Evolutionary conservation across 352 stramenopile species (phyloP).

Genomic region (Globisporangium spiculum): DNA sequence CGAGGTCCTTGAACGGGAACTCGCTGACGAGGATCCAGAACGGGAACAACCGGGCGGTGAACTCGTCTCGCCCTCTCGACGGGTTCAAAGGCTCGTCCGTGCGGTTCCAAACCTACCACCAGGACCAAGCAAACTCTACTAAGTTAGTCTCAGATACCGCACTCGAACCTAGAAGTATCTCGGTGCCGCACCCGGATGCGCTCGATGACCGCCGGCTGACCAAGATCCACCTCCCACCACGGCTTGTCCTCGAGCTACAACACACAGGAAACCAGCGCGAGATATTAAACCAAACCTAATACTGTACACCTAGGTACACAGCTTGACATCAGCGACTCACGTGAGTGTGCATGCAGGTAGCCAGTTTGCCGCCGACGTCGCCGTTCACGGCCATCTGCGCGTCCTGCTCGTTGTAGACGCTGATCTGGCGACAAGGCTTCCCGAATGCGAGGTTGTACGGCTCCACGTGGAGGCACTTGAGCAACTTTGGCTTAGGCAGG

Average conservation of each 20-base stretch:
- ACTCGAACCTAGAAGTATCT: not conserved
- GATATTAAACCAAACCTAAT: not conserved
- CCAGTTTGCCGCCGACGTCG: constrained; percentile 58
- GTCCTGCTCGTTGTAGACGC: constrained; percentile 88
- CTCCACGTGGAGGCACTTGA: constrained; percentile 81
- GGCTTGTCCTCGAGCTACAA: constrained; percentile 83
- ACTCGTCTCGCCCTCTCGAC: constrained; percentile 71
- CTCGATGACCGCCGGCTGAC: constrained; percentile 70
- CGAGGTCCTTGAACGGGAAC: constrained; percentile 76
- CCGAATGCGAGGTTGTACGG: constrained; percentile 88
- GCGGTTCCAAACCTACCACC: constrained; percentile 82
- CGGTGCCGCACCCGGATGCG: constrained; percentile 50
- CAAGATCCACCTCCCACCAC: constrained; percentile 93
- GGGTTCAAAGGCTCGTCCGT: constrained; percentile 85
- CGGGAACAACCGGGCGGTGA: constrained; percentile 82
- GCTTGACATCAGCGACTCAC: constrained; percentile 20
- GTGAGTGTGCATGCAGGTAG: constrained; percentile 88
- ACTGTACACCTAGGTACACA: not conserved
- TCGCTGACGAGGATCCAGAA: constrained; percentile 93
- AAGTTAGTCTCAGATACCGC: not conserved
- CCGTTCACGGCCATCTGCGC: constrained; percentile 85
- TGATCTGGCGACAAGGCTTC: constrained; percentile 80
- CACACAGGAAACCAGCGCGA: constrained; percentile 1
- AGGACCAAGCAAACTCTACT: not conserved
- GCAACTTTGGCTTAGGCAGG: constrained; percentile 65